A percentile compares a stretch with the other conserved stretches of the same genome.
These are phyloP conservation scores for Allantophomopsis lycopodina DNA, from an alignment of 2,329 filamentous ascomycete genomes.

Conservation along the genomic window DNA sequence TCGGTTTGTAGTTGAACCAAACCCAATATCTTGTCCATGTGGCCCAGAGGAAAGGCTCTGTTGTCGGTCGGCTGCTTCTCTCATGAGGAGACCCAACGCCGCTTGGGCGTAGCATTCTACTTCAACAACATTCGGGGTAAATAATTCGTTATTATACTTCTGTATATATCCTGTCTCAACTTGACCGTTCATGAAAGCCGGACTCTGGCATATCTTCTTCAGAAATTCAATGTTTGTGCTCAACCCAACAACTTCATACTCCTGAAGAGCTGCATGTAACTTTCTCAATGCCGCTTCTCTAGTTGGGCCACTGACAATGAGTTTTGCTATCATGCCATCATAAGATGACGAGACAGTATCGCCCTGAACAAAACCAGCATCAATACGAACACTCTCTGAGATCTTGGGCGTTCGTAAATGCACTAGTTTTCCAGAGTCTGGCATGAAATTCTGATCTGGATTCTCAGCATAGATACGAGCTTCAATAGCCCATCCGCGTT, in stretches of 20 bases:
- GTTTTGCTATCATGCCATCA: conserved; percentile 97
- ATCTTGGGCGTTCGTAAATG: conserved; percentile 64
- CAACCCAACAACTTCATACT: conserved; percentile 86
- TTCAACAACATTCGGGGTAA: conserved; percentile 43
- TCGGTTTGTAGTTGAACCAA: conserved; percentile 17
- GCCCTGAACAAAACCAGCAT: conserved; percentile 83
- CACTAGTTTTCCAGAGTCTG: conserved; percentile 78
- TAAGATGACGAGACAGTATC: conserved; percentile 91
- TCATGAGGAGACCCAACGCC: conserved; percentile 57
- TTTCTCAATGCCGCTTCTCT: conserved; percentile 73
- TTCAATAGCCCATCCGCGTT: conserved; percentile 80
- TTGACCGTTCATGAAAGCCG: conserved; percentile 71
- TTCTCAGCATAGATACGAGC: conserved; percentile 95
- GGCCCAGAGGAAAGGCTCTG: conserved; percentile 19
- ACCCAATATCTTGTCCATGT: conserved; percentile 35
- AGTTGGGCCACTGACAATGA: conserved; percentile 76
- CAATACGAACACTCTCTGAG: conserved; percentile 68
- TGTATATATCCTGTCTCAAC: conserved; percentile 96
- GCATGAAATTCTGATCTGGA: conserved; percentile 81
- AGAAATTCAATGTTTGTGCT: conserved; percentile 96
- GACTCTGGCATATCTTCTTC: conserved; percentile 71
- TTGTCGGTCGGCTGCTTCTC: conserved; percentile 24
- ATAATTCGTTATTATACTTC: conserved; percentile 72
- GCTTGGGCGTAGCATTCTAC: conserved; percentile 78
- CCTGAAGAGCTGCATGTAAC: conserved; percentile 63